A percentile compares a stretch with the other conserved stretches of the same genome.
phyloP scores from a whole-genome alignment of 2,329 filamentous ascomycete species.

The Leptosphaerulina australis region DNA sequence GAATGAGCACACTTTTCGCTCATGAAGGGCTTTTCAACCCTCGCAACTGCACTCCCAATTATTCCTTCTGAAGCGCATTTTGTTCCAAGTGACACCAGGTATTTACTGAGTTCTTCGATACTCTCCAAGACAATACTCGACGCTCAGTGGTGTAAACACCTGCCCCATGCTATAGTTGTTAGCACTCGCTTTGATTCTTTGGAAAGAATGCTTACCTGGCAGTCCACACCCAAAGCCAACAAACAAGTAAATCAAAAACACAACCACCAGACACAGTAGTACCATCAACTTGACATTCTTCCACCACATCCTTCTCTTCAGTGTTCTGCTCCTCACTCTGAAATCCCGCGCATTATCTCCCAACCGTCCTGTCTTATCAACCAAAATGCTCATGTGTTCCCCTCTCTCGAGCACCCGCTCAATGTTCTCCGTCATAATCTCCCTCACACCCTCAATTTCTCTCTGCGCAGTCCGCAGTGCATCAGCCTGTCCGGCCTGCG shows the following conservation, averaged over 20 bases:
- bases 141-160: slow-evolving; percentile 39
- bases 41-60: neutral
- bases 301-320: slow-evolving; percentile 98
- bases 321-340: slow-evolving; percentile 79
- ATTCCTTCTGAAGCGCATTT: too few species aligned
- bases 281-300: slow-evolving; percentile 97
- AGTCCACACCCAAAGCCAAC: slow-evolving; percentile 75
- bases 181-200: slow-evolving; percentile 13
- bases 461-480: slow-evolving; percentile 81
- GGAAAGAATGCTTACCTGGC: slow-evolving; percentile 53
- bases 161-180: slow-evolving; percentile 44
- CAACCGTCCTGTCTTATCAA: slow-evolving; percentile 94
- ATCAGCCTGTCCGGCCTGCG: slow-evolving; percentile 72
- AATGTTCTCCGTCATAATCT: slow-evolving; percentile 96
- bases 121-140: too few species aligned
- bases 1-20: neutral
- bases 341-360: slow-evolving; percentile 91
- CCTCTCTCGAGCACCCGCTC: slow-evolving; percentile 84
- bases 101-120: too few species aligned
- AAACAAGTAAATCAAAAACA: slow-evolving; percentile 74
- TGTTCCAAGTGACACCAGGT: too few species aligned
- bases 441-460: slow-evolving; percentile 90
- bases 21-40: neutral
- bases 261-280: slow-evolving; percentile 71
- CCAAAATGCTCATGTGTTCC: slow-evolving; percentile 89